phyloP scores from a whole-genome alignment of 192 early-diverging fungal species.

The Backusella liffmaniae region DNA sequence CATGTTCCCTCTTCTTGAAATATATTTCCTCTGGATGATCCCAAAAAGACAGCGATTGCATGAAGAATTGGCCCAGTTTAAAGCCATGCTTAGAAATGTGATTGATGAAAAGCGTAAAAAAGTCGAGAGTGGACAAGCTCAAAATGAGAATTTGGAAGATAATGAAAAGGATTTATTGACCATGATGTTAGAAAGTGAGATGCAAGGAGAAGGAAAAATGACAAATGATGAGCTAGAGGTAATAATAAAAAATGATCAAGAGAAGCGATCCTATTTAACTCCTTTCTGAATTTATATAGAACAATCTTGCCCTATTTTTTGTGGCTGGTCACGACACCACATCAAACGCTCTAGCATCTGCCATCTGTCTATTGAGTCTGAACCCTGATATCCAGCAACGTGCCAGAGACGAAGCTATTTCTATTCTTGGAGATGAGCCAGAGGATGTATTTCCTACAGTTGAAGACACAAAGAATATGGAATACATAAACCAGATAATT shows the following conservation, averaged over 20 bases:
- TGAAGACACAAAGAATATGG: conserved; percentile 18
- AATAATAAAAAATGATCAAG: not conserved
- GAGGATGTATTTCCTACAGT: conserved; percentile 25
- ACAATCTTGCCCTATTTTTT: not conserved
- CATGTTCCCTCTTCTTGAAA: conserved; percentile 17
- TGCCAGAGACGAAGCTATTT: conserved; percentile 28
- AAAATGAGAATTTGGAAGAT: conserved; percentile 28
- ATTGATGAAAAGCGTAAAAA: conserved; percentile 6
- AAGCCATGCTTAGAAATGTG: conserved; percentile 10
- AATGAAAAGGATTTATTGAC: conserved; percentile 31
- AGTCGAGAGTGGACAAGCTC: not conserved
- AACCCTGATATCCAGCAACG: conserved; percentile 20
- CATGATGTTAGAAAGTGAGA: conserved; percentile 28
- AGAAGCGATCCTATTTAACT: not conserved
- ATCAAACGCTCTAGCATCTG: conserved; percentile 22
- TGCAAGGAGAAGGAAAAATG: not conserved
- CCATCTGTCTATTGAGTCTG: conserved; percentile 13
- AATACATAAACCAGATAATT: conserved; percentile 22
- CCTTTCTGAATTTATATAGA: not conserved
- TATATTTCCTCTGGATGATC: not conserved
- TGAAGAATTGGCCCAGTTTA: conserved; percentile 1
- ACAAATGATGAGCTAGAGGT: conserved; percentile 23
- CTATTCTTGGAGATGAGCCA: conserved; percentile 24
- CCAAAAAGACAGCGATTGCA: conserved; percentile 15
- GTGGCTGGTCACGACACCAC: conserved; percentile 31